Evolutionary conservation across 2,329 filamentous ascomycete genomes (phyloP).

Genomic region (Colletotrichum tropicale): DNA sequence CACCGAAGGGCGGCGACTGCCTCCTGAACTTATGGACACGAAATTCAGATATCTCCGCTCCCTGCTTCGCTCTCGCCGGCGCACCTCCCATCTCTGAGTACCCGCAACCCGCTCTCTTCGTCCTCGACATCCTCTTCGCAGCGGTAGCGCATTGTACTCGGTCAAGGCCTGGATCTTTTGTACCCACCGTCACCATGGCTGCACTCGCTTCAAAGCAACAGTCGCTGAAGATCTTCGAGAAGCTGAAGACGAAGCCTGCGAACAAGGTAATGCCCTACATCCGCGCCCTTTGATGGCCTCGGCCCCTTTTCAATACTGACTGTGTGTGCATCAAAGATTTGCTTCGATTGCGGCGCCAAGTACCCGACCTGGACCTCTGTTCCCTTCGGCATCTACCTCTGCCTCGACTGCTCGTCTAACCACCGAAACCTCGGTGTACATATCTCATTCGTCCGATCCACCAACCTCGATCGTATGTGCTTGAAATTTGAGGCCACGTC

Average conservation of each 20-base stretch:
- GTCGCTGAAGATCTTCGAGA: constrained; percentile 97
- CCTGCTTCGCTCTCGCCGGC: constrained; percentile 5
- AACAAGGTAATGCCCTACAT: constrained; percentile 75
- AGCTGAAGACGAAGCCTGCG: constrained; percentile 89
- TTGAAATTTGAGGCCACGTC: neutral
- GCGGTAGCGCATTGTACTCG: neutral
- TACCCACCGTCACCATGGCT: constrained; percentile 55
- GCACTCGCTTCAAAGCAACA: constrained; percentile 86
- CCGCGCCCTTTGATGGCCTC: constrained; percentile 6
- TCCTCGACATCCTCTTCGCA: neutral
- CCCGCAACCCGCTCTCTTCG: constrained; percentile 1
- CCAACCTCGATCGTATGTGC: constrained; percentile 92
- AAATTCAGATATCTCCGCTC: constrained; percentile 18
- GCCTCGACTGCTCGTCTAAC: constrained; percentile 95
- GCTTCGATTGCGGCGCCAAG: constrained; percentile 97
- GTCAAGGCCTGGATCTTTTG: neutral
- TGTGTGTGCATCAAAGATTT: constrained; percentile 65
- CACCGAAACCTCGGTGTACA: constrained; percentile 98
- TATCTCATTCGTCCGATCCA: constrained; percentile 98
- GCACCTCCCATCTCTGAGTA: neutral
- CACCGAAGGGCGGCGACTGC: constrained; percentile 17
- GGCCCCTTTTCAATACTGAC: constrained; percentile 21
- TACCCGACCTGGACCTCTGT: constrained; percentile 99
- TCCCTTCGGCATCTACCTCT: constrained; percentile 96
- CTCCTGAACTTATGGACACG: constrained; percentile 25